A percentile compares a stretch with the other conserved stretches of the same genome.
Conservation (phyloP, 306 rosid species). For the Vigna mungo region DNA sequence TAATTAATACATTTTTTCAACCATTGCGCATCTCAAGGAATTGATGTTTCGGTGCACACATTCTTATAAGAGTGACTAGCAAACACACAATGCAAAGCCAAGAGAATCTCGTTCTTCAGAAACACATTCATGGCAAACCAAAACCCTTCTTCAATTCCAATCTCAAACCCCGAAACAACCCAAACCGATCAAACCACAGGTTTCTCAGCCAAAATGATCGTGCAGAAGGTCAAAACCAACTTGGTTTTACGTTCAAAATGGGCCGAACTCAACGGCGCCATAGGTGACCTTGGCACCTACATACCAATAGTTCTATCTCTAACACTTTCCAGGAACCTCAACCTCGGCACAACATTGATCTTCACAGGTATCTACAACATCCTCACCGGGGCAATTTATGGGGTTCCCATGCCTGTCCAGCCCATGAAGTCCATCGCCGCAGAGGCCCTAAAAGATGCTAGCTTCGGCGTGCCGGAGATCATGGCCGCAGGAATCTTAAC, state of each 20-base stretch:
- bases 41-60: too few species aligned
- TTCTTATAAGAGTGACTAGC: too few species aligned
- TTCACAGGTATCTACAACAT: slow-evolving; percentile 43
- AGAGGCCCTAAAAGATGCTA: slow-evolving; percentile 20
- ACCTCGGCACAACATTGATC: slow-evolving; percentile 35
- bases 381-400: slow-evolving; percentile 41
- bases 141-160: slow-evolving; percentile 35
- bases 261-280: slow-evolving; percentile 45
- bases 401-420: slow-evolving; percentile 47
- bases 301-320: slow-evolving; percentile 37
- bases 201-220: slow-evolving; percentile 20
- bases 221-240: slow-evolving; percentile 22
- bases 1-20: too few species aligned
- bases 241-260: slow-evolving; percentile 41
- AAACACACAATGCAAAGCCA: too few species aligned
- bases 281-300: slow-evolving; percentile 50
- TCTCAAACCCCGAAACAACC: slow-evolving; percentile 37
- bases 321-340: slow-evolving; percentile 44
- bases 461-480: slow-evolving; percentile 38
- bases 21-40: too few species aligned
- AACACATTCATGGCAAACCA: slow-evolving; percentile 34
- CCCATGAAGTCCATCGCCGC: slow-evolving; percentile 51
- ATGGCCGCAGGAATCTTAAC: slow-evolving; percentile 45
- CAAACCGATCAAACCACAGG: slow-evolving; percentile 4
- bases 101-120: too few species aligned